Base-by-base conservation (phyloP, 768 basidiomycete genomes). In the Phlebiopsis flavidoalba region DNA sequence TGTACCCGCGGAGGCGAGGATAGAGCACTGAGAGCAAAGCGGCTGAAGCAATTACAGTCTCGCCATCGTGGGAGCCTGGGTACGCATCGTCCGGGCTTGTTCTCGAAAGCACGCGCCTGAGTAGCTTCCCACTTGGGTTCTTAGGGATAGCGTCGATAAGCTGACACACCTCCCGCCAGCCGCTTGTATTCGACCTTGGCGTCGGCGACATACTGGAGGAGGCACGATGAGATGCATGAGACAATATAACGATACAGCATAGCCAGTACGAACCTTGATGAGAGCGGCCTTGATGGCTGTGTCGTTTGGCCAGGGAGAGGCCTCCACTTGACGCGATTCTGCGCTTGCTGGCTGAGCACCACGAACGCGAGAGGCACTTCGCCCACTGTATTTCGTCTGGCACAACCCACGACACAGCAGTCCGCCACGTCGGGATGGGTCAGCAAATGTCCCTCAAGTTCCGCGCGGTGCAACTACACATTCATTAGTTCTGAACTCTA, bases 301-400 rank as follows among this genome's bases (percentile, higher is more conserved):
- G 1, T n/a, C n/a, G 66, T 73, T 19, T 73, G 79, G 8, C 58
- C 63, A 3, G 73, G n/a, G 64, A 36, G 74, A 67, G n/a, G 53
- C n/a, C n/a, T n/a, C n/a, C n/a, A 54, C 24, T 74, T 72, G 11
- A 71, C 65, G 47, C 78, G 73, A 19, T 69, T 67, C 4, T 75
- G 74, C 0, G 76, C 72, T n/a, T 74, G 73, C 1, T 71, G 61
- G 53, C 71, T 72, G n/a, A 83, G 77, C 2, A 86, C 86, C 12
- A 91, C 74, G 66, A 81, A 91, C 6, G 89, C 89, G 55, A 88
- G 67, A 0, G 91, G 89, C 10, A 89, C 65, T 67, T 92, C 89
- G 19, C 90, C n/a, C 89, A 60, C 80, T 87, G 66, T 86, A 90
- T 19, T n/a, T 90, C 87, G 65, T 91, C 86, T 0, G 78, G 78